A percentile compares a stretch with the other conserved stretches of the same genome.
Conservation (phyloP, 73 alveolate species). For the Paramecium octaurelia region DNA sequence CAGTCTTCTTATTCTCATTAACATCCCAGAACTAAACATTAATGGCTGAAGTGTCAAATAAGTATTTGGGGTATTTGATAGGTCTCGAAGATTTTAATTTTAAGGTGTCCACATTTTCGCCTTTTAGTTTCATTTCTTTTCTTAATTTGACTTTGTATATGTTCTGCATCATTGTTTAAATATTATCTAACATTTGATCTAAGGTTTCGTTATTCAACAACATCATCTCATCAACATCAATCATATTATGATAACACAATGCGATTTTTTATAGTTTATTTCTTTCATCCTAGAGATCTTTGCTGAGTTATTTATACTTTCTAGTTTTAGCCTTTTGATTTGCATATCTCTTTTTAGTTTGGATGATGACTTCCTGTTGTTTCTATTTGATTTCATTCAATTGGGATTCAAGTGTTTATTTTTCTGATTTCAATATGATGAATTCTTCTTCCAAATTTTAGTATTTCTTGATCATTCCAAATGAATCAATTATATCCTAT, state of each 20-base stretch:
- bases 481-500: background rate
- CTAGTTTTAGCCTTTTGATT: background rate
- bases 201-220: background rate
- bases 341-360: background rate
- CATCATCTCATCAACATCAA: conserved; percentile 8
- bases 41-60: conserved; percentile 25
- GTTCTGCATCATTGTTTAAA: background rate
- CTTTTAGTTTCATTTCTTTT: background rate
- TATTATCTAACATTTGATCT: background rate
- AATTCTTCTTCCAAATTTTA: background rate
- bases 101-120: background rate
- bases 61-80: conserved; percentile 8
- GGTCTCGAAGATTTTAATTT: background rate
- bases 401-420: background rate
- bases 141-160: background rate
- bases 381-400: background rate
- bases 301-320: background rate
- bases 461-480: background rate
- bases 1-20: background rate
- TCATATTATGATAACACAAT: background rate
- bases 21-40: background rate
- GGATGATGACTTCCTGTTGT: background rate
- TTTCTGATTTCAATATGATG: background rate
- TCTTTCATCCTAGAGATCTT: conserved; percentile 13
- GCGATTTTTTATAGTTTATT: background rate